A percentile compares a stretch with the other conserved stretches of the same genome.
Conservation (phyloP, 2,329 filamentous ascomycete genomes). For the Fusarium robinianum region DNA sequence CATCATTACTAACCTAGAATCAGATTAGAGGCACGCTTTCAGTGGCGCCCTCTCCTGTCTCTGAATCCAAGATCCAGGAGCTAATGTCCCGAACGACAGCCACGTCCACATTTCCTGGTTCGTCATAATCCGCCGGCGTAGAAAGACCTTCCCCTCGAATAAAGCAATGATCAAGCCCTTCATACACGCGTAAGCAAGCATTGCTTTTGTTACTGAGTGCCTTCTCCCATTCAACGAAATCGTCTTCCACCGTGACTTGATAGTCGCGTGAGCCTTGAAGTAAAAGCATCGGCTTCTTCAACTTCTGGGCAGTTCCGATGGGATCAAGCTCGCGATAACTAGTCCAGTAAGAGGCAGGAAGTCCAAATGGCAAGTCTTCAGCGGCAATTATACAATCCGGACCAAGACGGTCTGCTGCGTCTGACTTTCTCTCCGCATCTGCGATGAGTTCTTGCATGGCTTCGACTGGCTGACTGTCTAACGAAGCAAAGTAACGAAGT, state of each 20-base stretch:
- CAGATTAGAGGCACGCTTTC: no score
- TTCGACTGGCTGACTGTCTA: conserved; percentile 2
- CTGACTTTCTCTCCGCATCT: conserved; percentile 1
- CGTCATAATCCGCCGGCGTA: conserved; percentile 7
- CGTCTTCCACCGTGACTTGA: conserved; percentile 2
- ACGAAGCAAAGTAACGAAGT: conserved; percentile 9
- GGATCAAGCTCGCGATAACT: conserved; percentile 1
- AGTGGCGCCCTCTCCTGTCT: no score
- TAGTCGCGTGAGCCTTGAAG: conserved; percentile 8
- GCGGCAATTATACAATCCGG: neutral
- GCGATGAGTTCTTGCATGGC: conserved; percentile 2
- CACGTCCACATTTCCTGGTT: conserved; percentile 1
- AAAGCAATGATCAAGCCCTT: conserved; percentile 7
- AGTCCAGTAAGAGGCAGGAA: conserved; percentile 6
- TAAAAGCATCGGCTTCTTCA: conserved; percentile 3
- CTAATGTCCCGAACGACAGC: conserved; percentile 2
- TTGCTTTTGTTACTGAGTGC: neutral
- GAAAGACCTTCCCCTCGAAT: neutral
- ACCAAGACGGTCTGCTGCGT: neutral
- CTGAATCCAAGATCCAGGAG: no score
- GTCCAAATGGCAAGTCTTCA: conserved; percentile 1
- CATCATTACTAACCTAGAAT: no score
- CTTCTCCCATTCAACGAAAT: neutral
- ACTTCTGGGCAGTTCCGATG: neutral
- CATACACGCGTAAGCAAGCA: neutral